Evolutionary conservation across 163 green algal species (phyloP), one percentile per base, ranked within the genome.

Genomic region (Smithsoniella earleae): DNA sequence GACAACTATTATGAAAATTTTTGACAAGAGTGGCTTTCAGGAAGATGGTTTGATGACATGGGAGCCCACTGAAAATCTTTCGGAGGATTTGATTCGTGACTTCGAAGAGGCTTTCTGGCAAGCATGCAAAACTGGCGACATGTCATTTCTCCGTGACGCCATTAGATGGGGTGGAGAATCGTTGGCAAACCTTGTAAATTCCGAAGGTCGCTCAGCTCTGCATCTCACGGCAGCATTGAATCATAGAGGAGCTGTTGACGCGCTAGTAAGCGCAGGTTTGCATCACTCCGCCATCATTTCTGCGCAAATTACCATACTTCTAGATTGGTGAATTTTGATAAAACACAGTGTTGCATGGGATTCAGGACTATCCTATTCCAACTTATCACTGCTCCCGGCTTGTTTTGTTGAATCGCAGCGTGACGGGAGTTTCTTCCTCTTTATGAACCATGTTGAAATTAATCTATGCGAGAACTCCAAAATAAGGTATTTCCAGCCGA

Each of bases 31-130:
- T 49, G 3, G 3, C 8, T 16, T 66, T n/a, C 55, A 81, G 62
- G 78, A 81, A 20, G 76, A 65, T 30, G 25, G 38, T 27, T 20
- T 27, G 34, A 55, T 73, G n/a, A 80, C 66, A 27, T 80, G 78
- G 78, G 75, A 80, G 52, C 36, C 66, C 22, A 45, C 55, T 13
- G 40, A 75, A n/a, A 84, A 87, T 74, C 80, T 87, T 37, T 82
- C 81, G 8, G 75, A 83, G 33, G 82, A 87, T 65, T 65, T 87
- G n/a, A 34, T 83, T 18, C 65, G 73, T 5, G 74, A 81, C 46
- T 83, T 80, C 73, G 78, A 83, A 33, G 73, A 78, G 34, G 63
- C 46, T 20, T 83, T 77, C 76, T 83, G 78, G 78, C 52, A 33
- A 13, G 76, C 78, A 5, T 80, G 75, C 73, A 44, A 36, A 40